Evolutionary conservation across 257 asterid species (phyloP), one percentile per base, ranked within the genome.

Genomic region (Lycium ferocissimum): DNA sequence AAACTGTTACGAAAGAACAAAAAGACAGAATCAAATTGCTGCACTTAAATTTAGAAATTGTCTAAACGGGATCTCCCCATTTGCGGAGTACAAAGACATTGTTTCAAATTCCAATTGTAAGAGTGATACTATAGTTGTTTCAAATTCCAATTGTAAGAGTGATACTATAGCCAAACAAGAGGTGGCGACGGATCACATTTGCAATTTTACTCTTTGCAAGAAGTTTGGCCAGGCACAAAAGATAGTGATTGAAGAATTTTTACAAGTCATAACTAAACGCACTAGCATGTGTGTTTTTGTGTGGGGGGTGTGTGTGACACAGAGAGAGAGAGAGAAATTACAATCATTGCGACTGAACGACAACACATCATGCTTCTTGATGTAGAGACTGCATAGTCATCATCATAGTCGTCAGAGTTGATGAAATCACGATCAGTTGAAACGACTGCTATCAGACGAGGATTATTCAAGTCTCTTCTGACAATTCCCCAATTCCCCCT

Each of bases 401-500:
- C 94, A 13, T 93, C 94, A 49, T 90, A 85, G 35, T 71, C 59
- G 6, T 90, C 94, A 6, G 93, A 84, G 83, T 91, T 92, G 65
- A 91, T 86, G 83, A 89, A 86, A 82, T 88, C 85, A 26, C 86
- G 91, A 86, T 93, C 97, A 73, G 94, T 89, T 66, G 99, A 90
- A 61, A 92, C 98, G 92, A 95, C 91, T 73, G 99, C 88, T 79
- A 97, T 89, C 65, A 95, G 89, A 17, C 90, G 98, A 84, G 92
- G 96, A 89, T 93, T 92, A 83, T 91, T 90, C 61, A 89, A 70
- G 84, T 97, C 97, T 80, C 95, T 90, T 86, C 99, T 91, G 22
- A 92, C 86, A 71, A 97, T 94, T 90, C 92, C 98, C 99, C 99
- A 95, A 67, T 93, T 92, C 58, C 99, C 98, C 93, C 99, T 97